Percentiles rank a stretch among this genome's conserved stretches.
Evolutionary conservation across 148 eudicot genomes (phyloP).

Genomic region (Heliamphora exappendiculata): DNA sequence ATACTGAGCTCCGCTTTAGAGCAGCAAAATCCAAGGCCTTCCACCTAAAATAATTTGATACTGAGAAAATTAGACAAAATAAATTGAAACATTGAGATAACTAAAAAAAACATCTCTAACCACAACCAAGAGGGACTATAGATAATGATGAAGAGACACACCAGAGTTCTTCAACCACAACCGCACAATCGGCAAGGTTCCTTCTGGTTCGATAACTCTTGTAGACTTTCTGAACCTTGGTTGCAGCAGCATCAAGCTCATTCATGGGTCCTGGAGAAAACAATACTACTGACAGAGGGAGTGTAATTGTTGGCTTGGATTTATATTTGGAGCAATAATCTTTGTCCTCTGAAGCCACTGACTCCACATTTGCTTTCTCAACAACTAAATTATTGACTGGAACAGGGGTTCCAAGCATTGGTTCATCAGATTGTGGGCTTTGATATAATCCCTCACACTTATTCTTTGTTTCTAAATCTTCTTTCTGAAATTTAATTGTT

Average conservation of each 20-base stretch:
- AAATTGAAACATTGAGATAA: not conserved
- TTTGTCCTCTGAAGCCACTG: not conserved
- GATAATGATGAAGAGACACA: constrained; percentile 4
- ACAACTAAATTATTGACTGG: constrained; percentile 8
- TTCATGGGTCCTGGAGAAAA: constrained; percentile 19
- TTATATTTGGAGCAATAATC: not conserved
- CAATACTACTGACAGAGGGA: constrained; percentile 4
- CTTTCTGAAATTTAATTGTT: not conserved
- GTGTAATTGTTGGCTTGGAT: constrained; percentile 11
- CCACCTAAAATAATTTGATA: constrained; percentile 21
- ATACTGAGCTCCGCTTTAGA: constrained; percentile 19
- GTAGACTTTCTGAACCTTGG: constrained; percentile 25
- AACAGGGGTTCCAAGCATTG: not conserved
- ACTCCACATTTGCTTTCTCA: not conserved
- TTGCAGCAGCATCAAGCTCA: constrained; percentile 32
- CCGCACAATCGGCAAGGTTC: constrained; percentile 32
- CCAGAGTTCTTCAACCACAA: constrained; percentile 31
- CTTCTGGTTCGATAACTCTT: constrained; percentile 30
- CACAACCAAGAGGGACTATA: too few relatives aligned
- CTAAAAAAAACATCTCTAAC: not conserved
- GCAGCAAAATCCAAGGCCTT: constrained; percentile 32
- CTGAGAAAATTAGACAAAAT: not conserved
- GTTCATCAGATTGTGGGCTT: not conserved
- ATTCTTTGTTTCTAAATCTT: constrained; percentile 5
- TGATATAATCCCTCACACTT: constrained; percentile 4